These are phyloP conservation scores for Talaromyces funiculosus DNA, from an alignment of 2,329 filamentous ascomycete species.

Conservation along the genomic window DNA sequence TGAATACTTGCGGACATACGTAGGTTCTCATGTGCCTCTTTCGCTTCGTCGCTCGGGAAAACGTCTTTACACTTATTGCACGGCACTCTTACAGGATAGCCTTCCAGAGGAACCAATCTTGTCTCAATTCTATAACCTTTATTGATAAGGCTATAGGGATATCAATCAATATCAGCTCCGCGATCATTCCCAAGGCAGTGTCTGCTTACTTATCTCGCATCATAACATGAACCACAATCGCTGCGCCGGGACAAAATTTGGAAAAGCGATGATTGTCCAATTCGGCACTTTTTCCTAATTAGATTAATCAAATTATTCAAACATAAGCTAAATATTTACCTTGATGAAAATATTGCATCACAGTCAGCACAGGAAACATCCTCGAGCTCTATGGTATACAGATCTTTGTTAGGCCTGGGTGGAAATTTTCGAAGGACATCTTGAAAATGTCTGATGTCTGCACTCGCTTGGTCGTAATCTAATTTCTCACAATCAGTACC, in stretches of 20 bases:
- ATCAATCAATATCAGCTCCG: neutral
- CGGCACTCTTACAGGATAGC: constrained; percentile 23
- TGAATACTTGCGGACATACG: neutral
- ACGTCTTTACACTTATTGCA: constrained; percentile 23
- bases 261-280: constrained; percentile 26
- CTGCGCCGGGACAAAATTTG: constrained; percentile 24
- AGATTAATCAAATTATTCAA: neutral
- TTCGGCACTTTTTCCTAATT: constrained; percentile 18
- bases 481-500: neutral
- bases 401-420: constrained; percentile 24
- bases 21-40: constrained; percentile 15
- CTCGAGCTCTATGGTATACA: constrained; percentile 16
- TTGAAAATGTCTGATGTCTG: constrained; percentile 22
- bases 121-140: constrained; percentile 30
- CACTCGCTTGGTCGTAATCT: constrained; percentile 3
- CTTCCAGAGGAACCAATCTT: constrained; percentile 22
- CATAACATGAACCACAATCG: constrained; percentile 28
- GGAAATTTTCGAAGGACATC: constrained; percentile 25
- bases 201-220: constrained; percentile 24
- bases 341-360: constrained; percentile 26
- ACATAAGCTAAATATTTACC: constrained; percentile 16
- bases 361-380: constrained; percentile 26
- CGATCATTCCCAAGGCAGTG: neutral
- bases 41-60: constrained; percentile 21
- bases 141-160: constrained; percentile 22